Conservation (phyloP, 305 asterid genomes). For the Galium porrigens region DNA sequence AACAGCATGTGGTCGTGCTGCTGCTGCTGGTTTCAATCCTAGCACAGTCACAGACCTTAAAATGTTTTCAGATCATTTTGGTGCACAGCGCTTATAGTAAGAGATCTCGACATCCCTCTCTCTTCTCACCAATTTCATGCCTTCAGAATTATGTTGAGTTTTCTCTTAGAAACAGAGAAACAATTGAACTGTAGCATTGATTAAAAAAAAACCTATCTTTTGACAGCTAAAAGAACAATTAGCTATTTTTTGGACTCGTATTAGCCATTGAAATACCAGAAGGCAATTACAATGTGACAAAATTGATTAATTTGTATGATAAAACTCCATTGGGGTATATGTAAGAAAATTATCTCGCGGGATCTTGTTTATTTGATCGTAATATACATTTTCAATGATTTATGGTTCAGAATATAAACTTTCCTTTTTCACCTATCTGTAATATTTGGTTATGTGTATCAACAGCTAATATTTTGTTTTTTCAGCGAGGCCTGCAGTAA, state of each 20-base stretch:
- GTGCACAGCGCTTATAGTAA: slow-evolving; percentile 65
- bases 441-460: neutral
- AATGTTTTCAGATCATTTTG: slow-evolving; percentile 65
- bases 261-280: neutral
- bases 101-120: slow-evolving; percentile 13
- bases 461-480: neutral
- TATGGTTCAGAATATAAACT: neutral
- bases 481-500: slow-evolving; percentile 69
- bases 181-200: neutral
- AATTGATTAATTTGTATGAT: neutral
- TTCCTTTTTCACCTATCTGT: neutral
- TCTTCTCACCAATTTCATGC: neutral
- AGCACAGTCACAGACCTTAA: slow-evolving; percentile 65
- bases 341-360: neutral
- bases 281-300: neutral
- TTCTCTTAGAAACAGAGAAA: neutral
- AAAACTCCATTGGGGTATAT: too few relatives aligned
- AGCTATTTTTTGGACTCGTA: neutral
- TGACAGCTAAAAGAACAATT: neutral
- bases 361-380: neutral
- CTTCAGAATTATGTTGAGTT: neutral
- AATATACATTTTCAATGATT: neutral
- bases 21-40: slow-evolving; percentile 63
- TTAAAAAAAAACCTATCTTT: neutral
- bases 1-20: slow-evolving; percentile 58